Conservation (phyloP, 257 asterid genomes). For the Nicotiana paniculata region DNA sequence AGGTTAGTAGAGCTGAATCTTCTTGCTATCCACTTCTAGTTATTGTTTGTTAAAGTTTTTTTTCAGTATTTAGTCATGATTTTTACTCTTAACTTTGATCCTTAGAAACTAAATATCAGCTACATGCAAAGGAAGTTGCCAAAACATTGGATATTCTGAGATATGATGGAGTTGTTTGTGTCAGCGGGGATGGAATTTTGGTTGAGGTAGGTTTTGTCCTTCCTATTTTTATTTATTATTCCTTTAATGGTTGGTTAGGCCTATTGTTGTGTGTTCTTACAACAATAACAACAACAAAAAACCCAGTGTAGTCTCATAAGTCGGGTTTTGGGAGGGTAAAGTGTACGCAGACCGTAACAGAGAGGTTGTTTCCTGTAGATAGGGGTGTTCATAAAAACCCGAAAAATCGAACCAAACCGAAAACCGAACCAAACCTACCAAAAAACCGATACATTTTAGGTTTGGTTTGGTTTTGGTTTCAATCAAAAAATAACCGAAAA, state of each 20-base stretch:
- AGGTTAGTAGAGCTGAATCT: constrained; percentile 27
- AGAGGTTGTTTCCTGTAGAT: too few relatives aligned
- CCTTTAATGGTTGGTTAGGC: neutral
- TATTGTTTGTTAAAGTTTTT: neutral
- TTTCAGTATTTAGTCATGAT: neutral
- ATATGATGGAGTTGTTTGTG: constrained; percentile 86
- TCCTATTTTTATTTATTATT: neutral
- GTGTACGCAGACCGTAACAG: too few relatives aligned
- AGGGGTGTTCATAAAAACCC: too few relatives aligned
- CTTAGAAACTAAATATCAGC: constrained; percentile 68
- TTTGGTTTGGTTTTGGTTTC: too few relatives aligned
- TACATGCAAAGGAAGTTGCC: constrained; percentile 80
- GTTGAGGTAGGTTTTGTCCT: constrained; percentile 69
- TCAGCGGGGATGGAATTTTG: constrained; percentile 87
- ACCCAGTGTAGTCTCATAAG: too few relatives aligned
- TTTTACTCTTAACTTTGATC: constrained; percentile 9
- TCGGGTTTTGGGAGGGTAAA: too few relatives aligned
- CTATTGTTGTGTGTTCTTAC: neutral
- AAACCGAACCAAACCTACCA: too few relatives aligned
- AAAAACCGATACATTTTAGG: too few relatives aligned
- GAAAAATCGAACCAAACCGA: too few relatives aligned
- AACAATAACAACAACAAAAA: too few relatives aligned
- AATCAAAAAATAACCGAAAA: too few relatives aligned
- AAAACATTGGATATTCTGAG: constrained; percentile 55
- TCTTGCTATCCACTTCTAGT: neutral